Evolutionary conservation across 2,329 filamentous ascomycete genomes (phyloP).

Genomic region (Pezicula carpinea): DNA sequence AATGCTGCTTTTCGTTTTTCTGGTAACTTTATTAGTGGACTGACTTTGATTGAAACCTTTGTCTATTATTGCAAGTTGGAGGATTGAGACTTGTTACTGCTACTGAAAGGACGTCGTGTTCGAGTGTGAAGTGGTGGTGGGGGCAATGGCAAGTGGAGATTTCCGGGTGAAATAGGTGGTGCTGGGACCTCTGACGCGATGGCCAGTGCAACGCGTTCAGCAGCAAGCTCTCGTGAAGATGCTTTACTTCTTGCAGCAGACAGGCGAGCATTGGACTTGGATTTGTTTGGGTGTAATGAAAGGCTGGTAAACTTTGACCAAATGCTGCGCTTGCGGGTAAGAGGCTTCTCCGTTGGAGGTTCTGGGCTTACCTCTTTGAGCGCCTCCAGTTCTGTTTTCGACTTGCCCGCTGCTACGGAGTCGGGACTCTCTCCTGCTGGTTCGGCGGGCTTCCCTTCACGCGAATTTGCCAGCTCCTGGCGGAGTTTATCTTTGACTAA

Average conservation of each 20-base stretch:
- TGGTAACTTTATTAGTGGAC: constrained; percentile 18
- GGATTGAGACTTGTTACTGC: no score
- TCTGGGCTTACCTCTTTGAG: constrained; percentile 51
- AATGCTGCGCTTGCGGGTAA: not conserved
- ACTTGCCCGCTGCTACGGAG: constrained; percentile 39
- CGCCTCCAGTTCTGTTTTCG: constrained; percentile 46
- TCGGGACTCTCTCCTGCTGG: constrained; percentile 1
- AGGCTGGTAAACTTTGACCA: not conserved
- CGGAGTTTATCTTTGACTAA: constrained; percentile 57
- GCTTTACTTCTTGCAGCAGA: not conserved
- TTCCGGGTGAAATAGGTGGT: constrained; percentile 1
- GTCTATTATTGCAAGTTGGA: no score
- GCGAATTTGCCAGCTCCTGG: constrained; percentile 38
- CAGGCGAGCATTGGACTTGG: not conserved
- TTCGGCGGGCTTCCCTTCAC: constrained; percentile 9
- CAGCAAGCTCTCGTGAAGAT: constrained; percentile 4
- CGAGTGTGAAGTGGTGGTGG: not conserved
- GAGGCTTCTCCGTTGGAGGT: not conserved
- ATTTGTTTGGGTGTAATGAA: not conserved
- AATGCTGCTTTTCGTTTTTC: constrained; percentile 24
- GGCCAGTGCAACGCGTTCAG: constrained; percentile 9
- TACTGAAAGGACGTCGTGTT: no score
- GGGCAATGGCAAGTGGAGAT: constrained; percentile 3
- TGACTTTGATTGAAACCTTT: not conserved
- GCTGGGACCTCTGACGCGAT: not conserved